These are phyloP conservation scores for Penicillium sp. DNA, from an alignment of 2,329 filamentous ascomycete species.

Conservation along the genomic window DNA sequence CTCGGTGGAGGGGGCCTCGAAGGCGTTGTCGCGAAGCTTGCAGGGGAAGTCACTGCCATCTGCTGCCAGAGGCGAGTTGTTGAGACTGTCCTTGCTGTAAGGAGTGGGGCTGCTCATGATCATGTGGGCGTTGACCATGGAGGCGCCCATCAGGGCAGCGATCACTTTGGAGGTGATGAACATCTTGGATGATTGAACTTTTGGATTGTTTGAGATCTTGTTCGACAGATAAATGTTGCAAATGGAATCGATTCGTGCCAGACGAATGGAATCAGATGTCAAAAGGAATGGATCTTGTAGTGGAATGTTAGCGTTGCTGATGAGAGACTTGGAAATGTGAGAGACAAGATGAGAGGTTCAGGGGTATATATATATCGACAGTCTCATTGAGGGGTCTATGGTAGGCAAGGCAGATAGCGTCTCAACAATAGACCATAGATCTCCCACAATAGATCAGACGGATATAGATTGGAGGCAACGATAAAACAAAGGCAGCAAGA, in stretches of 20 bases:
- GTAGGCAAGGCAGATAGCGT: background rate
- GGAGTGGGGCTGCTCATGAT: slow-evolving; percentile 68
- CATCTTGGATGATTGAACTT: slow-evolving; percentile 25
- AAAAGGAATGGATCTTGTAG: slow-evolving; percentile 24
- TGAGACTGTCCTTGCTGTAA: slow-evolving; percentile 51
- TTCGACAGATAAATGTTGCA: slow-evolving; percentile 23
- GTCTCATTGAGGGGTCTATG: background rate
- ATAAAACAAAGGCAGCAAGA: slow-evolving; percentile 7
- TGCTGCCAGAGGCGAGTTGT: slow-evolving; percentile 64
- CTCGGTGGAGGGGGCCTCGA: slow-evolving; percentile 43
- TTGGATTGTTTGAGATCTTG: slow-evolving; percentile 8
- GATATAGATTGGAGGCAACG: background rate
- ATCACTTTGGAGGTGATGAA: slow-evolving; percentile 31
- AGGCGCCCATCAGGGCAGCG: slow-evolving; percentile 52
- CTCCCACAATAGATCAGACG: background rate
- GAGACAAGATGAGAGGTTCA: background rate
- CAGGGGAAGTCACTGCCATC: slow-evolving; percentile 76
- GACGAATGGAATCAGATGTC: slow-evolving; percentile 30
- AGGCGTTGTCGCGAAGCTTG: slow-evolving; percentile 58
- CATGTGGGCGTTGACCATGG: slow-evolving; percentile 71
- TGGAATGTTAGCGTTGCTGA: slow-evolving; percentile 13
- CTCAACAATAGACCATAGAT: background rate
- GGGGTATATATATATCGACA: slow-evolving; percentile 9
- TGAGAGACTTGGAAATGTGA: background rate
- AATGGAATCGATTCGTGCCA: slow-evolving; percentile 35